Percentiles rank a stretch among this genome's conserved stretches.
These are phyloP conservation scores for Cercophora newfieldiana DNA, from an alignment of 495 filamentous ascomycete species.

Conservation along the genomic window DNA sequence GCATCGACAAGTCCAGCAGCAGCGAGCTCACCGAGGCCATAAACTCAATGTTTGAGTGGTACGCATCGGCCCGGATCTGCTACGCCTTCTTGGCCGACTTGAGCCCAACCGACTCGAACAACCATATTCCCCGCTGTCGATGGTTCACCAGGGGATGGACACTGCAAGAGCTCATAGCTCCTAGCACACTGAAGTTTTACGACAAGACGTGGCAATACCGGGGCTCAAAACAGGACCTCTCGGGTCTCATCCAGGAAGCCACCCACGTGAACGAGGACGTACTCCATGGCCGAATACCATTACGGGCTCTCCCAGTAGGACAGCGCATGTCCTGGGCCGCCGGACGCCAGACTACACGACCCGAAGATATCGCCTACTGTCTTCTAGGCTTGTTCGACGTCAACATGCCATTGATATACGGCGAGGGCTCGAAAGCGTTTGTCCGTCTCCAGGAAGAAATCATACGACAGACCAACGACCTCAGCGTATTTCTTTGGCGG, in stretches of 20 bases:
- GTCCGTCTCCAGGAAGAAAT: not conserved
- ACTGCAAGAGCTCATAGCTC: not conserved
- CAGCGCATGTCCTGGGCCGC: not conserved
- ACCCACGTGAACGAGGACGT: not conserved
- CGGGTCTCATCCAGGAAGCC: not conserved
- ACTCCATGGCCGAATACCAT: not conserved
- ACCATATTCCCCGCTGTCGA: not conserved
- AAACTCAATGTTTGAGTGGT: not conserved
- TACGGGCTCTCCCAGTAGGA: not conserved
- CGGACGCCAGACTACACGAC: not conserved
- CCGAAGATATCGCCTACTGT: not conserved
- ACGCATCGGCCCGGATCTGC: not conserved
- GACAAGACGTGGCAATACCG: not conserved
- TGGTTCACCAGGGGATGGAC: not conserved
- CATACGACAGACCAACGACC: not conserved
- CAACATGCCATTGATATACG: constrained; percentile 7
- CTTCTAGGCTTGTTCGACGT: not conserved
- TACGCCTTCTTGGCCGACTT: not conserved
- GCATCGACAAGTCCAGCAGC: too few relatives aligned
- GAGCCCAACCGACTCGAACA: not conserved
- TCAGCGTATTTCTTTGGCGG: not conserved
- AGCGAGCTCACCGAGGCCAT: too few relatives aligned
- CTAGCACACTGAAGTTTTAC: not conserved
- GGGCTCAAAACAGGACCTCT: not conserved
- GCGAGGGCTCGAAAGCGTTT: not conserved